phyloP scores from a whole-genome alignment of 176 grass and related monocot genomes.

The Tillandsia leiboldiana region DNA sequence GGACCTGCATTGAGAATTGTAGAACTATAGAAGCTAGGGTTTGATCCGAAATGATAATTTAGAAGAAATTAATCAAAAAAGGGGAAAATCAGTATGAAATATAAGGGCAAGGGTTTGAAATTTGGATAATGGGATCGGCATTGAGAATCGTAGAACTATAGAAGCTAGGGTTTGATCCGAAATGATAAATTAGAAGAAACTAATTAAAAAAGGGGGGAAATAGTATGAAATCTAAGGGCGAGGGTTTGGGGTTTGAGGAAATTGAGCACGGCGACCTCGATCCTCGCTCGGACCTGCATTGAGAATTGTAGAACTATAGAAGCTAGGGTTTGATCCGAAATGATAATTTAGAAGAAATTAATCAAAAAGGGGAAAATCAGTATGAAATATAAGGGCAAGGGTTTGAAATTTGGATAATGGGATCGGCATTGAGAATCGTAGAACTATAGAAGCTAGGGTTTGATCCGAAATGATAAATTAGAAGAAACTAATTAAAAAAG shows the following conservation, averaged over 20 bases:
- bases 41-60: neutral
- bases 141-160: neutral
- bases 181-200: too few species aligned
- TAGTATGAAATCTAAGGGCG: constrained; percentile 3
- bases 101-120: neutral
- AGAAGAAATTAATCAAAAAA: neutral
- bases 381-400: neutral
- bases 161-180: too few species aligned
- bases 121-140: neutral
- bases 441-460: neutral
- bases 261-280: constrained; percentile 80
- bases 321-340: neutral
- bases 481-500: neutral
- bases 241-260: constrained; percentile 42
- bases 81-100: too few species aligned
- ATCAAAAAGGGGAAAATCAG: neutral
- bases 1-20: constrained; percentile 21
- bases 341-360: neutral
- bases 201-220: too few species aligned
- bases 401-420: constrained; percentile 33
- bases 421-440: constrained; percentile 19
- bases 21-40: neutral
- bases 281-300: constrained; percentile 57
- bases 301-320: neutral
- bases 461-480: neutral